phyloP scores from a whole-genome alignment of 495 filamentous ascomycete species.

The Xylaria acuta region DNA sequence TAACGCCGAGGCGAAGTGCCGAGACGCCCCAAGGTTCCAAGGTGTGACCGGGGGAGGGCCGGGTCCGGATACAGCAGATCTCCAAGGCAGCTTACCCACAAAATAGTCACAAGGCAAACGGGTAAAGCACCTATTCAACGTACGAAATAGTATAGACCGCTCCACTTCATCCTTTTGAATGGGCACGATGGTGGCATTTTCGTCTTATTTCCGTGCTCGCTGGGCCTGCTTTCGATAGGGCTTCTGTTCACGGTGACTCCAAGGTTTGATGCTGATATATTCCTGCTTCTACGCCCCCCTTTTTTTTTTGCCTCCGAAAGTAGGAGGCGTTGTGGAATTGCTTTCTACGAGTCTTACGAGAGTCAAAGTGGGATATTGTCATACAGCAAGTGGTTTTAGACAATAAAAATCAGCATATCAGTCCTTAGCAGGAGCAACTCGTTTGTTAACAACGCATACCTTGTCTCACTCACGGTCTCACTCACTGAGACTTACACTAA shows the following conservation, averaged over 20 bases:
- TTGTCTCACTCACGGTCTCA: background rate
- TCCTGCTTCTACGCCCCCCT: background rate
- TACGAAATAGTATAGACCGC: background rate
- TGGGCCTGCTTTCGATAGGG: background rate
- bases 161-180: background rate
- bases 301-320: background rate
- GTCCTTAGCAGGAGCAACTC: background rate
- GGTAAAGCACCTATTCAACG: background rate
- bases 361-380: background rate
- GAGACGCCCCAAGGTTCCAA: background rate
- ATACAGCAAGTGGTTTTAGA: background rate
- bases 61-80: background rate
- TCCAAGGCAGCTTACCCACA: background rate
- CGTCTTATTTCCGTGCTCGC: slow-evolving; percentile 21
- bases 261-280: background rate
- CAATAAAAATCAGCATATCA: background rate
- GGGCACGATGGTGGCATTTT: slow-evolving; percentile 6
- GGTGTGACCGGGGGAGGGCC: background rate
- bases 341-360: background rate
- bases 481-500: background rate
- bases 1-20: slow-evolving; percentile 23
- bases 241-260: background rate
- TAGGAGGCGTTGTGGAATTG: background rate
- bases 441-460: background rate
- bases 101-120: slow-evolving; percentile 9